Evolutionary conservation across 768 basidiomycete genomes (phyloP).

Genomic region (Serendipita indica): DNA sequence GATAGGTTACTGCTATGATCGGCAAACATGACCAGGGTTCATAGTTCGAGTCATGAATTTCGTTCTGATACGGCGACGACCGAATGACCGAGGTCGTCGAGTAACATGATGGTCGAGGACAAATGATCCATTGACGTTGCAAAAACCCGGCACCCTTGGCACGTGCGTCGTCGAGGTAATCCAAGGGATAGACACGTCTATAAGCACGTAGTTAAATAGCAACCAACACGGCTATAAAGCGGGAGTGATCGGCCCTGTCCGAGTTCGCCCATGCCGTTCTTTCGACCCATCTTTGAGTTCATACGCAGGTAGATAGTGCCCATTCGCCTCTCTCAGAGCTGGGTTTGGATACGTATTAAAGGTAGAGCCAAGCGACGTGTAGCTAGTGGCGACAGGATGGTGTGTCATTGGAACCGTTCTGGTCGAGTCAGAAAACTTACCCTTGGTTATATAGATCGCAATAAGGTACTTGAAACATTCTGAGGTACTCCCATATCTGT

Average conservation of each 20-base stretch:
- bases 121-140: too few relatives aligned
- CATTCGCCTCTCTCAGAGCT: constrained; percentile 31
- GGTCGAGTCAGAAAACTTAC: constrained; percentile 28
- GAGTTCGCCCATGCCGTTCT: constrained; percentile 35
- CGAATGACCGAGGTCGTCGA: too few relatives aligned
- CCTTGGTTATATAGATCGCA: constrained; percentile 85
- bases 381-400: constrained; percentile 32
- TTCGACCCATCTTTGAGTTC: constrained; percentile 58
- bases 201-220: too few relatives aligned
- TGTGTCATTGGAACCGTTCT: background rate
- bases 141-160: too few relatives aligned
- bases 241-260: background rate
- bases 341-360: constrained; percentile 93
- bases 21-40: too few relatives aligned
- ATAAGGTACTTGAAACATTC: constrained; percentile 61
- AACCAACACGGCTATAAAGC: too few relatives aligned
- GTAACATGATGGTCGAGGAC: too few relatives aligned
- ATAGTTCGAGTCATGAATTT: too few relatives aligned
- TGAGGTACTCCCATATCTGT: constrained; percentile 81
- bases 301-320: constrained; percentile 61
- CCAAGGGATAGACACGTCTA: too few relatives aligned
- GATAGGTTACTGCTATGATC: too few relatives aligned
- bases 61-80: too few relatives aligned
- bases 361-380: constrained; percentile 91
- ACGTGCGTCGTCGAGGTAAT: too few relatives aligned